Conservation (phyloP, 305 asterid species). For the Solanum chacoense region DNA sequence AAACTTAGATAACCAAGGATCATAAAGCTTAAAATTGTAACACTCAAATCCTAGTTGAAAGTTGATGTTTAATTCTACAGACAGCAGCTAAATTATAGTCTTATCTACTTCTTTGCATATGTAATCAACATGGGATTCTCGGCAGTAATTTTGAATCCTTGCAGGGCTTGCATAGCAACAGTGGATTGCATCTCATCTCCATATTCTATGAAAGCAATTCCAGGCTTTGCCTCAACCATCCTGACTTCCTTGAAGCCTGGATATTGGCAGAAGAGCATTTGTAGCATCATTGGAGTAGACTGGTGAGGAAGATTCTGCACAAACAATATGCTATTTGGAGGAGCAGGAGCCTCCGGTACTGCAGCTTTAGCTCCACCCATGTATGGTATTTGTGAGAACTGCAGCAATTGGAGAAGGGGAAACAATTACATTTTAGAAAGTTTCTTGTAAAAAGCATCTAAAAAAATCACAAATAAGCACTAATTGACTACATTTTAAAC, state of each 20-base stretch:
- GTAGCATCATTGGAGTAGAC: conserved; percentile 89
- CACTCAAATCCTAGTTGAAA: not conserved
- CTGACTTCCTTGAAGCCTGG: conserved; percentile 94
- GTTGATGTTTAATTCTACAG: not conserved
- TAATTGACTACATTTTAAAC: not conserved
- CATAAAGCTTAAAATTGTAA: not conserved
- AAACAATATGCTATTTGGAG: conserved; percentile 87
- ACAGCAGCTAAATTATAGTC: not conserved
- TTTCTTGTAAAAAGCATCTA: not conserved
- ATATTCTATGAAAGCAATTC: conserved; percentile 89
- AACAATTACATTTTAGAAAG: not conserved
- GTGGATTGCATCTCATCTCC: conserved; percentile 93
- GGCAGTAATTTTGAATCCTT: conserved; percentile 69
- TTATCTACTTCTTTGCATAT: conserved; percentile 73
- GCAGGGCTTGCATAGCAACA: conserved; percentile 84
- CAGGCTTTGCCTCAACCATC: conserved; percentile 95
- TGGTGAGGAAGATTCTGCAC: conserved; percentile 94
- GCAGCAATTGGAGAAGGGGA: conserved; percentile 17
- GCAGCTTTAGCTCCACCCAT: conserved; percentile 55
- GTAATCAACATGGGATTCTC: conserved; percentile 80
- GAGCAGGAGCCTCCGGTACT: conserved; percentile 85
- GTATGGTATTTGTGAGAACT: conserved; percentile 75
- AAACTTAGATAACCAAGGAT: not conserved
- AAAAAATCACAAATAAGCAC: not conserved
- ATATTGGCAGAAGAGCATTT: conserved; percentile 84